Base-by-base conservation (phyloP, 805 yeast species). In the Yamadazyma takamatsuzukensis region DNA sequence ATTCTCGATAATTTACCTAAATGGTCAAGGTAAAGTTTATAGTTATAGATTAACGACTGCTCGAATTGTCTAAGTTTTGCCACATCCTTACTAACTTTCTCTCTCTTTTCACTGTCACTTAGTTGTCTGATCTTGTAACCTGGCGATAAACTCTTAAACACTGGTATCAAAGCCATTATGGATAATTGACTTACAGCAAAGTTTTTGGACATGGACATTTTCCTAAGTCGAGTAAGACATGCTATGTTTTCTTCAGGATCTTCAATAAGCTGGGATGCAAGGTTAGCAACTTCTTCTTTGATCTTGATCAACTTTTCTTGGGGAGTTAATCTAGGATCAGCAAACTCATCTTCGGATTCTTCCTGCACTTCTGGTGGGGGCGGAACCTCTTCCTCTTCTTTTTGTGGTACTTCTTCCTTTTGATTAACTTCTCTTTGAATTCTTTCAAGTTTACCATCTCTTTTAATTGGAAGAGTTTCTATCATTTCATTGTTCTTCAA, bases 241-340 rank as follows among this genome's bases (percentile, higher is more conserved):
- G 73, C 52, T 6, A 82, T 68, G 48, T 89, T 75, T 49, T 86
- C 95, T 55, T 93, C 97, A 5, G 97, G 96, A 37, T 86, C 85
- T 53, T 88, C 95, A 48, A 78, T 78, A 21, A 90, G 60, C 25
- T 73, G 72, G 24, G 85, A 83, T 1, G 95, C 96, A 30, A 81
- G 56, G 13, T 74, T 78, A 0, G 97, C 96, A 25, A 93, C 74
- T 34, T 83, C 85, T 59, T 88, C 97, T 49, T 88, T 84, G 25
- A 83, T 64, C 36, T 74, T 71, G 5, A 70, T 45, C 16, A 85
- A 63, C 34, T 67, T 68, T 52, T 83, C 83, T 36, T 56, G 61
- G 1, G 77, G 76, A 0, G 74, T 48, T 10, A 72, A 48, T 5
- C 63, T 70, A 0, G 74, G 65, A 39, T 77, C 76, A 15, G 58